These are phyloP conservation scores for Zalerion maritima DNA, from an alignment of 495 filamentous ascomycete genomes.

Conservation along the genomic window DNA sequence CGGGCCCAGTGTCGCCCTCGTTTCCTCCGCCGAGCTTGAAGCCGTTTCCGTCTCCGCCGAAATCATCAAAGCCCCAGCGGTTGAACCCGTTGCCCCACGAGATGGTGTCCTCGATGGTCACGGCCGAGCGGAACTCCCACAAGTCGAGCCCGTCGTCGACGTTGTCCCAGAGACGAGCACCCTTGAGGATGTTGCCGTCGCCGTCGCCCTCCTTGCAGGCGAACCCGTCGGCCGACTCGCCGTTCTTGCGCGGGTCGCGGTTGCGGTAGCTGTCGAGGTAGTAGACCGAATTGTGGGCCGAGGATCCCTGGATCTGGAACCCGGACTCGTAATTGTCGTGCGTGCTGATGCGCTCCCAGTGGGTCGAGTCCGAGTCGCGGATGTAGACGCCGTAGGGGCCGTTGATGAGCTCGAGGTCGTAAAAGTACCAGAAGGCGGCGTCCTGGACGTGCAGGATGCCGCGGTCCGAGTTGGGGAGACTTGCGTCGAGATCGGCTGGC, in stretches of 20 bases:
- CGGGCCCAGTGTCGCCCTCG: slow-evolving; percentile 9
- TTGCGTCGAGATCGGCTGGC: slow-evolving; percentile 10
- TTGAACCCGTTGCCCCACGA: slow-evolving; percentile 19
- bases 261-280: slow-evolving; percentile 17
- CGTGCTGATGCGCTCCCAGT: slow-evolving; percentile 14
- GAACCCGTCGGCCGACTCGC: slow-evolving; percentile 17
- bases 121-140: slow-evolving; percentile 14
- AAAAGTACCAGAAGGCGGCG: slow-evolving; percentile 15
- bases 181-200: slow-evolving; percentile 12
- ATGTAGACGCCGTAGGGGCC: slow-evolving; percentile 16
- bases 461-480: slow-evolving; percentile 9
- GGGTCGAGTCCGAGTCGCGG: slow-evolving; percentile 10
- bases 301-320: slow-evolving; percentile 15
- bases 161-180: slow-evolving; percentile 16
- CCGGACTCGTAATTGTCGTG: slow-evolving; percentile 19
- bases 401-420: slow-evolving; percentile 12
- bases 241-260: slow-evolving; percentile 18
- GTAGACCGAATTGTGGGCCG: slow-evolving; percentile 12
- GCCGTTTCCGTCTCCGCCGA: slow-evolving; percentile 17
- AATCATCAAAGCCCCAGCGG: slow-evolving; percentile 16
- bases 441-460: slow-evolving; percentile 14
- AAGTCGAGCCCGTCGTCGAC: slow-evolving; percentile 19
- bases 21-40: slow-evolving; percentile 17
- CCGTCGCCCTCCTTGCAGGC: slow-evolving; percentile 15
- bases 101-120: slow-evolving; percentile 15